A percentile compares a stretch with the other conserved stretches of the same genome.
Evolutionary conservation across 1,284 basidiomycete genomes (phyloP).

Genomic region (Boletus semigastroideus): DNA sequence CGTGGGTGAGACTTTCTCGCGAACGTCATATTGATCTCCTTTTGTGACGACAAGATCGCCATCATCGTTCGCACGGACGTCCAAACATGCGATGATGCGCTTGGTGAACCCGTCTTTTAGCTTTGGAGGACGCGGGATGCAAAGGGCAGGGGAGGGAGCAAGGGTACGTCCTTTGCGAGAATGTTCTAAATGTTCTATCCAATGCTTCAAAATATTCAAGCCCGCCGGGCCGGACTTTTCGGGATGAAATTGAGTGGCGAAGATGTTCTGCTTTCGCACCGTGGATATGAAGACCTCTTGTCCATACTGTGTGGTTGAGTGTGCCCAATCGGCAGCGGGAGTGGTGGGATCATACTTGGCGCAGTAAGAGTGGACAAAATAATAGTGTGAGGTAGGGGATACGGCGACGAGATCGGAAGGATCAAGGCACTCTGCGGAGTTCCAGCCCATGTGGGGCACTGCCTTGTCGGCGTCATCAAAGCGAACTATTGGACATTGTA

Average conservation of each 20-base stretch:
- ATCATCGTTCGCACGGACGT: slow-evolving; percentile 94
- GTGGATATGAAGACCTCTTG: slow-evolving; percentile 89
- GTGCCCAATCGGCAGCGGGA: slow-evolving; percentile 70
- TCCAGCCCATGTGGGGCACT: slow-evolving; percentile 99
- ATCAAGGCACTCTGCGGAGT: slow-evolving; percentile 62
- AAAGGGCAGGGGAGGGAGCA: slow-evolving; percentile 27
- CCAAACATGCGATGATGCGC: slow-evolving; percentile 96
- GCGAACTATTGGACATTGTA: slow-evolving; percentile 67
- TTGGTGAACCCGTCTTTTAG: slow-evolving; percentile 76
- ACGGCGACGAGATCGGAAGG: slow-evolving; percentile 37
- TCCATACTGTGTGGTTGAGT: slow-evolving; percentile 92
- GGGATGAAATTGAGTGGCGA: slow-evolving; percentile 97
- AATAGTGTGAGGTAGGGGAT: slow-evolving; percentile 62
- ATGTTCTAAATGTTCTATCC: slow-evolving; percentile 76
- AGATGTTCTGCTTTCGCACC: slow-evolving; percentile 84
- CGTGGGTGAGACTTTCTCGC: slow-evolving; percentile 63
- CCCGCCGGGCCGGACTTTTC: slow-evolving; percentile 97
- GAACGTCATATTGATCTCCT: slow-evolving; percentile 98
- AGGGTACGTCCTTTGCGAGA: slow-evolving; percentile 42
- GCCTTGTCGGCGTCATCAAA: slow-evolving; percentile 75
- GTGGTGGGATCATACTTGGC: slow-evolving; percentile 67
- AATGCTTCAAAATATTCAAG: slow-evolving; percentile 76
- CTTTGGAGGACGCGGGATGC: slow-evolving; percentile 40
- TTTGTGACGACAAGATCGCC: slow-evolving; percentile 99
- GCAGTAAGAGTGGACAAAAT: slow-evolving; percentile 97